Conservation (phyloP, 2,329 filamentous ascomycete genomes). For the Aspergillus ustus region DNA sequence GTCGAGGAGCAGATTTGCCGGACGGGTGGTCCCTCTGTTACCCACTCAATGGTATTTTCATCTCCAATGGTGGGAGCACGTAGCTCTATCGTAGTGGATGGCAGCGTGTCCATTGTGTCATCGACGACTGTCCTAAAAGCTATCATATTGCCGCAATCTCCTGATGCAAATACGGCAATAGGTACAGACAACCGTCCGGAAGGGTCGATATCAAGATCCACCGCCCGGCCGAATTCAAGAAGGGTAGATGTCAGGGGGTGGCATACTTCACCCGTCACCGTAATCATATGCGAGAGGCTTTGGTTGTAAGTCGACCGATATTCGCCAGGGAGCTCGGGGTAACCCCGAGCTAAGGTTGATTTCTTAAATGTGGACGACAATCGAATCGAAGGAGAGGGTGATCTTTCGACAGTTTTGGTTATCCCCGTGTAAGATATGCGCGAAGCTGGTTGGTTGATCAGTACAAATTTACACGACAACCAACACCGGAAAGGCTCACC, state of each 20-base stretch:
- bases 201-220: slow-evolving; percentile 38
- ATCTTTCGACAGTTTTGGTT: slow-evolving; percentile 32
- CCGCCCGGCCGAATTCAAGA: slow-evolving; percentile 56
- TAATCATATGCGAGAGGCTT: slow-evolving; percentile 38
- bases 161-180: slow-evolving; percentile 45
- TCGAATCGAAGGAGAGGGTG: slow-evolving; percentile 25
- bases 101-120: slow-evolving; percentile 30
- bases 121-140: slow-evolving; percentile 47
- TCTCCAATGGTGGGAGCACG: slow-evolving; percentile 47
- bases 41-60: slow-evolving; percentile 54
- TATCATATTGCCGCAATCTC: slow-evolving; percentile 54
- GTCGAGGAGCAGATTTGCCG: slow-evolving; percentile 60
- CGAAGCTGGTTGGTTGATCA: slow-evolving; percentile 23
- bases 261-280: slow-evolving; percentile 33
- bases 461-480: background rate
- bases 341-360: slow-evolving; percentile 31
- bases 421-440: slow-evolving; percentile 37
- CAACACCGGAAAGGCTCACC: slow-evolving; percentile 26
- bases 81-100: slow-evolving; percentile 32
- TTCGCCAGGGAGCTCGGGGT: slow-evolving; percentile 43
- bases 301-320: slow-evolving; percentile 38
- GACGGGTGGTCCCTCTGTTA: slow-evolving; percentile 54
- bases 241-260: slow-evolving; percentile 46
- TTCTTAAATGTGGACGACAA: slow-evolving; percentile 26
- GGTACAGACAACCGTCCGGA: slow-evolving; percentile 34